Evolutionary conservation across 768 basidiomycete species (phyloP), one percentile per base, ranked within the genome.

Genomic region (Lentinula detonsa): DNA sequence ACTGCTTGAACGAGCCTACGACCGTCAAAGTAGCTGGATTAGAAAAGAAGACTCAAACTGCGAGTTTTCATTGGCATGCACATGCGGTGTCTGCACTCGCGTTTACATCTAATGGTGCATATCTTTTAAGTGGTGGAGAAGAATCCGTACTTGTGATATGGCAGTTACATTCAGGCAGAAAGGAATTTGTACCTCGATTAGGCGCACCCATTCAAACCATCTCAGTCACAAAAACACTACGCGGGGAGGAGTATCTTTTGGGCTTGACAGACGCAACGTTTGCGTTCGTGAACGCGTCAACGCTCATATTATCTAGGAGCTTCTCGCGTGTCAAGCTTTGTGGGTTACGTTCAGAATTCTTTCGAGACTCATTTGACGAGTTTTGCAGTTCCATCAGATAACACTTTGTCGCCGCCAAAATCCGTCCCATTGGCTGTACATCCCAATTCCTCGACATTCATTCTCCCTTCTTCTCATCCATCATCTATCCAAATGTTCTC

Each of bases 121-220:
- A 97, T 71, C 74, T 99, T 16, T 74, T 98, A 52, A 95, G 91
- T 62, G 96, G 94, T 63, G 97, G 97, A 49, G 93, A 97, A 72
- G 97, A 98, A 71, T 84, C 90, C 35, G 96, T 98, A 9, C 74
- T 99, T n/a, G 95, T 98, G 42, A 88, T 96, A 61, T 99, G 97
- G 97, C 93, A 97, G 69, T 71, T 99, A 45, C 88, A 93, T 64
- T 85, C 88, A 0, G 91, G 91, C 4, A 91, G 86, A 72, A 88
- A 87, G 70, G 95, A 97, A 71, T 98, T 93, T 69, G 84, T 98
- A 1, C 95, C 97, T 35, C 85, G 97, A 55, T 79, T 98, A 10
- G 95, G 96, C 16, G 88, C 93, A 3, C 87, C 94, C 4, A 91
- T 98, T 58, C 81, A 80, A 66, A 85, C 84, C 39, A 78, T 95